Conservation (phyloP, 257 asterid genomes). For the Solanum bulbocastanum region DNA sequence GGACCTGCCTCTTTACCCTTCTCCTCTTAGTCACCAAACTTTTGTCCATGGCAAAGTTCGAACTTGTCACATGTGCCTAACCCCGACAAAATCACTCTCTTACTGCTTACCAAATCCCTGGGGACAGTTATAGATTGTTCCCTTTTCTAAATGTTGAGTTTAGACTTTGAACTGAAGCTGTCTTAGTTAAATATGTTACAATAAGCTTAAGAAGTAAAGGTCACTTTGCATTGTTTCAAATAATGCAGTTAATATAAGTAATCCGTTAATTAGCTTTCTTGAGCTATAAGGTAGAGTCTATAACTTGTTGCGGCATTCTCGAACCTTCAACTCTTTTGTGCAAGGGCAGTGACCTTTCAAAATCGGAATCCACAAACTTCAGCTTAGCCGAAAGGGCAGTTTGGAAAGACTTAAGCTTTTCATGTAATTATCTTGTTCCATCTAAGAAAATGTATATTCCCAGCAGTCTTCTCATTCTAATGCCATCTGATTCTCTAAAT, state of each 20-base stretch:
- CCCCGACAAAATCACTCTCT: not conserved
- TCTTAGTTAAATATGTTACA: not conserved
- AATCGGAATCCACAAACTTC: not conserved
- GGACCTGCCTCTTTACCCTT: not conserved
- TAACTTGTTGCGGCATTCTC: not conserved
- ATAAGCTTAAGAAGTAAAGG: not conserved
- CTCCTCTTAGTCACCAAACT: not conserved
- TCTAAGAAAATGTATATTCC: not conserved
- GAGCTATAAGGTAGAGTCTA: not conserved
- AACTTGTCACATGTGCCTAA: not conserved
- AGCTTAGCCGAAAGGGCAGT: not conserved
- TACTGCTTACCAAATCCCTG: not conserved
- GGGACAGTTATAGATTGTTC: not conserved
- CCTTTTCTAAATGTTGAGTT: not conserved
- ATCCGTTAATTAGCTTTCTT: not conserved
- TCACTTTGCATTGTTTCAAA: not conserved
- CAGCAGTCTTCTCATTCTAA: not conserved
- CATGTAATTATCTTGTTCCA: not conserved
- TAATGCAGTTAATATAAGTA: not conserved
- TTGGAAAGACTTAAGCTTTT: not conserved
- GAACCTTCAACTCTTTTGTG: not conserved
- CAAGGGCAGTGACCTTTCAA: not conserved
- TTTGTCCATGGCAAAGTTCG: not conserved
- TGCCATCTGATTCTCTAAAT: not conserved
- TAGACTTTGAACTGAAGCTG: not conserved